A percentile compares a stretch with the other conserved stretches of the same genome.
Conservation (phyloP, 179 eudicot genomes). For the Amaranthus tricolor region DNA sequence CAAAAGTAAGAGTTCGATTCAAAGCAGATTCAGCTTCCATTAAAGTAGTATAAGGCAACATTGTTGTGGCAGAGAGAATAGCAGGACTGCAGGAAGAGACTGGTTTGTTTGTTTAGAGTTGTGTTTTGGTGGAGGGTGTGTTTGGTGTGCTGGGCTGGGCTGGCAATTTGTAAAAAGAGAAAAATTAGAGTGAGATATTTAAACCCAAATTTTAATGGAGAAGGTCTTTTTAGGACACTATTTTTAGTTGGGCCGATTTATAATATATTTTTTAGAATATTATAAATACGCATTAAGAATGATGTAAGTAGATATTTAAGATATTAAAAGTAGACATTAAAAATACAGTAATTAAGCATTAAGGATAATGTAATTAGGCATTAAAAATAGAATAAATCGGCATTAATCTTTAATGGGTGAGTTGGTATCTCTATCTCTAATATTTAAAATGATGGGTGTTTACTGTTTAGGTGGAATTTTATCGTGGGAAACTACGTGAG, state of each 20-base stretch:
- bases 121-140: not conserved
- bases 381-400: too few species aligned
- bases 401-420: too few species aligned
- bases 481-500: conserved; percentile 16
- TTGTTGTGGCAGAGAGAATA: conserved; percentile 26
- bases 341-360: too few species aligned
- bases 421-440: not conserved
- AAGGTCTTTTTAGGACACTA: too few species aligned
- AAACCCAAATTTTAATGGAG: too few species aligned
- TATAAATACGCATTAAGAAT: too few species aligned
- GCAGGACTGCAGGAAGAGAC: not conserved
- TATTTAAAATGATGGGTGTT: not conserved
- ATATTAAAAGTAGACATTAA: too few species aligned
- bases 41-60: conserved; percentile 67
- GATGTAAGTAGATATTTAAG: too few species aligned
- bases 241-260: too few species aligned
- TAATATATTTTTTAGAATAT: too few species aligned
- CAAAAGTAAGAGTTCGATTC: conserved; percentile 51
- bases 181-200: not conserved
- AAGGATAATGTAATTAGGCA: too few species aligned
- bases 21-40: conserved; percentile 57
- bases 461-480: not conserved
- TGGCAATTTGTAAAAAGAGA: conserved; percentile 21
- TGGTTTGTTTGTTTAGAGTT: not conserved
- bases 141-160: conserved; percentile 29